These are phyloP conservation scores for Ophiostoma montium DNA, from an alignment of 2,329 filamentous ascomycete genomes.

Conservation along the genomic window DNA sequence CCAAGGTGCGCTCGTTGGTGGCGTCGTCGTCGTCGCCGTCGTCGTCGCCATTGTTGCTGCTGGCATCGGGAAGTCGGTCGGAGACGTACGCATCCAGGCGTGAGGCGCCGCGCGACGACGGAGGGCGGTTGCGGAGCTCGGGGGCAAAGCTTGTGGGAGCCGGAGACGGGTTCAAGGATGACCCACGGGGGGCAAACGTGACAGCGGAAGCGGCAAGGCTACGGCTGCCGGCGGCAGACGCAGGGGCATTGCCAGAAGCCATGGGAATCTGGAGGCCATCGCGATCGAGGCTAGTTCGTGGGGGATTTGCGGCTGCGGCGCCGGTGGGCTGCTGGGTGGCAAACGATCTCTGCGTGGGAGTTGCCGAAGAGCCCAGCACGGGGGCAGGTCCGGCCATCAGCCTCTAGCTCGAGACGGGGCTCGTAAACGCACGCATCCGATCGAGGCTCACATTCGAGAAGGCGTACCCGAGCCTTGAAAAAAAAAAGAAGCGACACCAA, in stretches of 20 bases:
- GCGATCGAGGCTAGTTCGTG: slow-evolving; percentile 38
- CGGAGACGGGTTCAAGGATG: slow-evolving; percentile 56
- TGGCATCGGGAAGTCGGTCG: slow-evolving; percentile 50
- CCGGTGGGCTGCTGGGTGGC: slow-evolving; percentile 27
- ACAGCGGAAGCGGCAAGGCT: slow-evolving; percentile 38
- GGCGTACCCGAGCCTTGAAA: too few species aligned
- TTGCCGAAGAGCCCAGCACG: slow-evolving; percentile 40
- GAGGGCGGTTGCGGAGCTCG: slow-evolving; percentile 62
- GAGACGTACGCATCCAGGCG: slow-evolving; percentile 36
- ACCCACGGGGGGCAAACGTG: slow-evolving; percentile 51
- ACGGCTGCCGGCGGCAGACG: slow-evolving; percentile 18
- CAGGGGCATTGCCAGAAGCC: slow-evolving; percentile 25
- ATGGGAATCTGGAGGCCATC: slow-evolving; percentile 32
- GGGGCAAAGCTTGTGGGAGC: slow-evolving; percentile 80
- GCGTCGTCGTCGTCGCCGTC: slow-evolving; percentile 6
- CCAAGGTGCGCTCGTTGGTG: slow-evolving; percentile 55
- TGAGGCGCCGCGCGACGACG: slow-evolving; percentile 49
- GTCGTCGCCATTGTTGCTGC: slow-evolving; percentile 17
- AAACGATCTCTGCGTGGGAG: slow-evolving; percentile 39
- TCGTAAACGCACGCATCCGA: slow-evolving; percentile 18
- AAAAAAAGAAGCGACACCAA: too few species aligned
- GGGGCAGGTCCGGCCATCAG: slow-evolving; percentile 24
- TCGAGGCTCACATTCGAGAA: slow-evolving; percentile 7
- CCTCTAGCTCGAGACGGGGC: slow-evolving; percentile 18
- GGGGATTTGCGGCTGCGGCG: slow-evolving; percentile 22